Evolutionary conservation across 208 protist genomes (phyloP).

Genomic region (Crithidia sp.): DNA sequence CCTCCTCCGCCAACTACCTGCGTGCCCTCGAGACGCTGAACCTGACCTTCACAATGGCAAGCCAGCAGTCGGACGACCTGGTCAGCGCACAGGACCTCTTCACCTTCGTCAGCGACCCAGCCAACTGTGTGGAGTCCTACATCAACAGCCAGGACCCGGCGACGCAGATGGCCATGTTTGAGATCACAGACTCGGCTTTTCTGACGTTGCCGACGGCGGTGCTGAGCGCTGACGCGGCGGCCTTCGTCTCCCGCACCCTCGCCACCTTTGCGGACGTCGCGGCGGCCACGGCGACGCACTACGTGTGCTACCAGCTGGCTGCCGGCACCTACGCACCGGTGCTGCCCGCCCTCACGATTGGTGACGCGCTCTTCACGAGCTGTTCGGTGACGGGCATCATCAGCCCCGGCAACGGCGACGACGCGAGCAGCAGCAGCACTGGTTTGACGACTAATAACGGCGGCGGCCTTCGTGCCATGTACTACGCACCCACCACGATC

Average conservation of each 20-base stretch:
- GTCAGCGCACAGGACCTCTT: constrained; percentile 62
- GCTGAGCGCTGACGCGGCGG: constrained; percentile 31
- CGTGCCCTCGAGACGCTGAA: constrained; percentile 71
- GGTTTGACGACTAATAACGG: constrained; percentile 12
- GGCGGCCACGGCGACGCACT: constrained; percentile 40
- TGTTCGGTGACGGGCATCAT: constrained; percentile 35
- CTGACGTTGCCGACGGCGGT: constrained; percentile 62
- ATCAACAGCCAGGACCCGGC: constrained; percentile 49
- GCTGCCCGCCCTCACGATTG: constrained; percentile 50
- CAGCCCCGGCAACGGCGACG: constrained; percentile 45
- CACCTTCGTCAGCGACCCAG: constrained; percentile 62
- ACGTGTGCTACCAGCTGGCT: constrained; percentile 80
- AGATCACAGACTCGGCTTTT: constrained; percentile 71
- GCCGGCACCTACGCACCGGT: constrained; percentile 85
- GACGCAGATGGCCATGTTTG: constrained; percentile 57
- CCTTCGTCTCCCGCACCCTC: constrained; percentile 40
- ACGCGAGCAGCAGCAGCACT: neutral
- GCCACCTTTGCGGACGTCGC: constrained; percentile 53
- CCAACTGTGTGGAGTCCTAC: constrained; percentile 69
- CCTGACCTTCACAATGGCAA: constrained; percentile 70
- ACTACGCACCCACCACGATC: constrained; percentile 75
- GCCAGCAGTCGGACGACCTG: constrained; percentile 56
- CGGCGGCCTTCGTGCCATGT: constrained; percentile 68
- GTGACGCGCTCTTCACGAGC: constrained; percentile 33
- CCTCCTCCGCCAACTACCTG: constrained; percentile 43